phyloP scores from a whole-genome alignment of 495 filamentous ascomycete species.

The Xylaria nigripes region DNA sequence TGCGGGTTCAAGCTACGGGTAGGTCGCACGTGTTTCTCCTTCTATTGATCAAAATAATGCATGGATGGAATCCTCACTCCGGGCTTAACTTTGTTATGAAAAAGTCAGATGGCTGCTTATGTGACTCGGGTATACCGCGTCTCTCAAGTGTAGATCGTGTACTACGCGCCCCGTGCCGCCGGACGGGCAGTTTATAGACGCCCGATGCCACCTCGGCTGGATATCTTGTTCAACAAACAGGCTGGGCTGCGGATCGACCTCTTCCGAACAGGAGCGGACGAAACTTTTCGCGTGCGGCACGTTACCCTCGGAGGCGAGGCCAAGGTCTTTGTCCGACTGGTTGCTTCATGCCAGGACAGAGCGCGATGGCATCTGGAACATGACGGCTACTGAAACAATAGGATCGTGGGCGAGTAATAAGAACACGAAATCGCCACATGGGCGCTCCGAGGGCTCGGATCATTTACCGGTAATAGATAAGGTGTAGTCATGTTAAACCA shows the following conservation, averaged over 20 bases:
- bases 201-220: background rate
- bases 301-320: background rate
- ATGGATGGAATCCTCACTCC: background rate
- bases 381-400: background rate
- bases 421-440: background rate
- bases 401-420: background rate
- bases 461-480: background rate
- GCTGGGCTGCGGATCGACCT: background rate
- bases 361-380: background rate
- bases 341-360: background rate
- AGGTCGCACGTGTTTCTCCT: background rate
- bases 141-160: background rate
- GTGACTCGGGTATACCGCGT: constrained; percentile 1
- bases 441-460: background rate
- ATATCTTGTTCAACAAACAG: background rate
- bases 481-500: background rate
- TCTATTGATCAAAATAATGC: background rate
- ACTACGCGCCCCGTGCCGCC: background rate
- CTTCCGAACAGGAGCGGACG: background rate
- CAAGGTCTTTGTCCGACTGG: background rate
- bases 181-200: background rate
- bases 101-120: constrained; percentile 6
- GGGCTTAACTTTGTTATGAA: background rate
- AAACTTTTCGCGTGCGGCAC: constrained; percentile 1
- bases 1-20: background rate